A percentile compares a stretch with the other conserved stretches of the same genome.
Evolutionary conservation across 1,139 yeast species (phyloP).

Genomic region (Magnusiomyces paraingens): DNA sequence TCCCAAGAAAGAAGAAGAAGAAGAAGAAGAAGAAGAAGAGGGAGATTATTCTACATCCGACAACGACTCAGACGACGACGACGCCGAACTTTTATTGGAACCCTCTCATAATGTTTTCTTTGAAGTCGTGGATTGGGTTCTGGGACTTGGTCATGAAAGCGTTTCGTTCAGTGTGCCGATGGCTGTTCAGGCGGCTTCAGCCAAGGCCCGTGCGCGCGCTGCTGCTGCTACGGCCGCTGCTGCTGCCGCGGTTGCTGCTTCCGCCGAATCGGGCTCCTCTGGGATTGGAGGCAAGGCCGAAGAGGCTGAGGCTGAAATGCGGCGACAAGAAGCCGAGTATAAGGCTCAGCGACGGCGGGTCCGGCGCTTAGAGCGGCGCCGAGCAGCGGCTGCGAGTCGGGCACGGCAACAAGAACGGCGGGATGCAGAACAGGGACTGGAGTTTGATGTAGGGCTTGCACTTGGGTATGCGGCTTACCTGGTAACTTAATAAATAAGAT

Average conservation of each 20-base stretch:
- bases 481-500: neutral
- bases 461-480: slow-evolving; percentile 9
- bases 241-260: neutral
- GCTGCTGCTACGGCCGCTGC: neutral
- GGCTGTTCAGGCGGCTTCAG: neutral
- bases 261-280: neutral
- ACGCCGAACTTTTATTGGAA: slow-evolving; percentile 12
- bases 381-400: neutral
- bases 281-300: neutral
- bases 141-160: slow-evolving; percentile 23
- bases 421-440: slow-evolving; percentile 16
- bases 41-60: slow-evolving; percentile 3
- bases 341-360: neutral
- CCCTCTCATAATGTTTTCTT: slow-evolving; percentile 21
- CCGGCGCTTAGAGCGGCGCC: neutral
- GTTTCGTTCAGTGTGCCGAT: slow-evolving; percentile 7
- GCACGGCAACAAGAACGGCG: slow-evolving; percentile 5
- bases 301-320: neutral
- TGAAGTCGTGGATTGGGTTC: slow-evolving; percentile 26
- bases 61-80: slow-evolving; percentile 15
- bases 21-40: slow-evolving; percentile 13
- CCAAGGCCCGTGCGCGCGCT: neutral
- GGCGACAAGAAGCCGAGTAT: neutral
- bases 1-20: slow-evolving; percentile 10
- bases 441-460: slow-evolving; percentile 13